phyloP scores from a whole-genome alignment of 805 yeast genomes.

The Barnettozyma salicaria region DNA sequence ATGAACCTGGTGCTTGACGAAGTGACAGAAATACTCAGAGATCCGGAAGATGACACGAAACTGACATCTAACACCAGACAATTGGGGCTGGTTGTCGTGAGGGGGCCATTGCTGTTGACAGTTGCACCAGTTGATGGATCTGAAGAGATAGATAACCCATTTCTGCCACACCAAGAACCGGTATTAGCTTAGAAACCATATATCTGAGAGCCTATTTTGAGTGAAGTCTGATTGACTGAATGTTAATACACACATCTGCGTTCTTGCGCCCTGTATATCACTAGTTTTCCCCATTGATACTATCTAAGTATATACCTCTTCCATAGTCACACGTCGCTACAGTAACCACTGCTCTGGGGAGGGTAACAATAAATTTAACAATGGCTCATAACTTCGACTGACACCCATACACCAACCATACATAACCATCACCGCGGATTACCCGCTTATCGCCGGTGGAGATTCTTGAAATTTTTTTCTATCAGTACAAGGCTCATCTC shows the following conservation, averaged over 20 bases:
- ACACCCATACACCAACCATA: too few relatives aligned
- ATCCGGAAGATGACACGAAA: conserved; percentile 54
- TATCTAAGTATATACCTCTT: too few relatives aligned
- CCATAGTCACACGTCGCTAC: too few relatives aligned
- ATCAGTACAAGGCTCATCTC: conserved; percentile 1
- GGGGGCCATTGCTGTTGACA: conserved; percentile 76
- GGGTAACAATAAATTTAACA: too few relatives aligned
- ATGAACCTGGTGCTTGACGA: conserved; percentile 75
- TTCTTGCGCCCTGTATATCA: too few relatives aligned
- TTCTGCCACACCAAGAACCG: conserved; percentile 27
- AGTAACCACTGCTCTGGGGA: too few relatives aligned
- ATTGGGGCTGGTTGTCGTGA: conserved; percentile 74
- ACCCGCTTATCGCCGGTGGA: not conserved
- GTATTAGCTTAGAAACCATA: conserved; percentile 4
- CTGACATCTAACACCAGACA: conserved; percentile 54
- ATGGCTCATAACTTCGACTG: too few relatives aligned
- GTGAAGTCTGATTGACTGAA: too few relatives aligned
- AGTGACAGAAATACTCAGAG: conserved; percentile 60
- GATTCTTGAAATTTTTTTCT: conserved; percentile 1
- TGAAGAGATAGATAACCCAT: conserved; percentile 67
- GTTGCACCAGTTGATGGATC: conserved; percentile 68
- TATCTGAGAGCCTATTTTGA: too few relatives aligned
- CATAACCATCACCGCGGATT: not conserved
- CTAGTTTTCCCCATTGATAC: too few relatives aligned
- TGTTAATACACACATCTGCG: too few relatives aligned